Evolutionary conservation across 73 alveolate species (phyloP), one percentile per base, ranked within the genome.

Genomic region (Paramecium sexaurelia): DNA sequence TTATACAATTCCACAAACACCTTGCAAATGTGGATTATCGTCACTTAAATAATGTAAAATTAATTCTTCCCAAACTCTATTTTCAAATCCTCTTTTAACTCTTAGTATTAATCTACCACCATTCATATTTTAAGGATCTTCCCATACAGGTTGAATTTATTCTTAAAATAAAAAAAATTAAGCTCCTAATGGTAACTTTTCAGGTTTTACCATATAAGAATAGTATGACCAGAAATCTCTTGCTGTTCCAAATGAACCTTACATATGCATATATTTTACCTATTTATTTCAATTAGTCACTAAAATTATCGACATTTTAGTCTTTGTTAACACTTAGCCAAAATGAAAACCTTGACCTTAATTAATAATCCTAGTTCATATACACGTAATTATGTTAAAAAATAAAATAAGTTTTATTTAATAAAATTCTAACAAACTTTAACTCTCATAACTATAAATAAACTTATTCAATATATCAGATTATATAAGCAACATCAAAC

Each of bases 41-140:
- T 78, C 90, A 39, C 68, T 24, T 40, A 78, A 39, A 33, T 78
- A 78, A 7, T 39, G 45, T 41, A 96, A 78, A 33, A 94, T 84
- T 85, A 96, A 92, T 57, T 96, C 98, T 84, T 96, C 99, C 99
- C 99, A 96, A 61, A 96, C 93, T 56, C 92, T 84, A 87, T 95
- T 96, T 19, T 96, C 94, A 71, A 43, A 93, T 11, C 97, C 99
- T 71, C 94, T 91, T 61, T 87, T 95, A 27, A 96, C 75, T 92
- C 96, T 91, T 22, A 96, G 91, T 45, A 92, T 91, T 92, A 95
- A 93, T 94, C 97, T 93, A 9, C 98, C 99, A 29, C 99, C 99
- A 87, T 88, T 69, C 91, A 93, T 95, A 90, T 96, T 96, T 39
- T 94, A 95, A 85, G 95, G 98, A 85, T 96, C 99, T 92, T 96